These are phyloP conservation scores for Elongisporangium anandrum DNA, from an alignment of 352 stramenopile genomes.

Conservation along the genomic window DNA sequence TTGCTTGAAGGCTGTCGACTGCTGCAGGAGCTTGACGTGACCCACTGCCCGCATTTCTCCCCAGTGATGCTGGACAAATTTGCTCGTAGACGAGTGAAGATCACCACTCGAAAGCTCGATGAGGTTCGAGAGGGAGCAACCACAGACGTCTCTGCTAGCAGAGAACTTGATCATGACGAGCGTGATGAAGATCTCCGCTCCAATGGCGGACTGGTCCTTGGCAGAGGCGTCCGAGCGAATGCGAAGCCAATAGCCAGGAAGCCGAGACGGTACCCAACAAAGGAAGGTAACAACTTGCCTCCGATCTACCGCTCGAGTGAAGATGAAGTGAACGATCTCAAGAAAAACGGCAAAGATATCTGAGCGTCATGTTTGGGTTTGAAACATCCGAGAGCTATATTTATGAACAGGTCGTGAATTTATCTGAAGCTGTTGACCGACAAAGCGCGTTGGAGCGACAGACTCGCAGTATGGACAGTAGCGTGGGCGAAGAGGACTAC, in stretches of 20 bases:
- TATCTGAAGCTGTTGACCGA: too few species aligned
- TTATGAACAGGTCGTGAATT: too few species aligned
- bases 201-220: neutral
- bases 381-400: slow-evolving; percentile 11
- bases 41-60: slow-evolving; percentile 71
- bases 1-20: slow-evolving; percentile 52
- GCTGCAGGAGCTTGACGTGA: slow-evolving; percentile 75
- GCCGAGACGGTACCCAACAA: neutral
- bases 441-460: too few species aligned
- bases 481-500: slow-evolving; percentile 15
- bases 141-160: neutral
- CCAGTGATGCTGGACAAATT: slow-evolving; percentile 49
- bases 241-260: neutral
- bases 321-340: slow-evolving; percentile 20
- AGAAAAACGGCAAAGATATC: slow-evolving; percentile 3
- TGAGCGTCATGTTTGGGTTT: too few species aligned
- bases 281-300: slow-evolving; percentile 19
- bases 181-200: neutral
- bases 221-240: neutral
- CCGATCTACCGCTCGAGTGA: slow-evolving; percentile 21
- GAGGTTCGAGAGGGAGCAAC: slow-evolving; percentile 8
- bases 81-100: slow-evolving; percentile 42
- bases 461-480: slow-evolving; percentile 10
- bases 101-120: slow-evolving; percentile 44
- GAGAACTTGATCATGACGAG: neutral